A percentile compares a stretch with the other conserved stretches of the same genome.
phyloP scores from a whole-genome alignment of 768 basidiomycete genomes.

The Mycena capillaripes region DNA sequence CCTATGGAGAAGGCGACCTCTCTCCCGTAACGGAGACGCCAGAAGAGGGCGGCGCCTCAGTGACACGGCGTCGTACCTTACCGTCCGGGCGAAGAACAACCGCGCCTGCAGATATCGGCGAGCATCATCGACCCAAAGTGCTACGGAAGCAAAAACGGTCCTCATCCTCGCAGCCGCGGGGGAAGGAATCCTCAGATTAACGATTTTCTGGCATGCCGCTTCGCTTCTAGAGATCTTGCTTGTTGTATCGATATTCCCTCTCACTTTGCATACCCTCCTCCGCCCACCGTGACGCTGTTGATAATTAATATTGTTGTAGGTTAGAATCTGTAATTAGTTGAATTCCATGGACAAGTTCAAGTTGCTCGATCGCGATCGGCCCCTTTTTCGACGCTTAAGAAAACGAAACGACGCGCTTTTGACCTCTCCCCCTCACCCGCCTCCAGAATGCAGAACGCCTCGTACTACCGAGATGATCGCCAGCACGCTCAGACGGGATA shows the following conservation, averaged over 20 bases:
- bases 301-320: too few relatives aligned
- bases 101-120: slow-evolving; percentile 29
- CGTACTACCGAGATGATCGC: neutral
- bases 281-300: neutral
- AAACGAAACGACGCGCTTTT: neutral
- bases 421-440: neutral
- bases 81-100: slow-evolving; percentile 59
- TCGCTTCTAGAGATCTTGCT: neutral
- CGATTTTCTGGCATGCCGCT: neutral
- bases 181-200: slow-evolving; percentile 20
- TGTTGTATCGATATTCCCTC: slow-evolving; percentile 31
- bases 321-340: too few relatives aligned
- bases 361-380: neutral
- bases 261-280: slow-evolving; percentile 28
- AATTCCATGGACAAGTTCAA: too few relatives aligned
- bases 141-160: slow-evolving; percentile 67
- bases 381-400: neutral
- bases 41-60: slow-evolving; percentile 50
- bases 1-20: slow-evolving; percentile 50
- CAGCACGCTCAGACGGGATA: slow-evolving; percentile 26
- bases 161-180: slow-evolving; percentile 54
- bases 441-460: slow-evolving; percentile 1
- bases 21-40: slow-evolving; percentile 65
- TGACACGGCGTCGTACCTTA: slow-evolving; percentile 76
- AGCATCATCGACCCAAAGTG: slow-evolving; percentile 51